Percentiles rank a stretch among this genome's conserved stretches.
Evolutionary conservation across 1,284 basidiomycete genomes (phyloP).

Genomic region (Schizophyllum amplum): DNA sequence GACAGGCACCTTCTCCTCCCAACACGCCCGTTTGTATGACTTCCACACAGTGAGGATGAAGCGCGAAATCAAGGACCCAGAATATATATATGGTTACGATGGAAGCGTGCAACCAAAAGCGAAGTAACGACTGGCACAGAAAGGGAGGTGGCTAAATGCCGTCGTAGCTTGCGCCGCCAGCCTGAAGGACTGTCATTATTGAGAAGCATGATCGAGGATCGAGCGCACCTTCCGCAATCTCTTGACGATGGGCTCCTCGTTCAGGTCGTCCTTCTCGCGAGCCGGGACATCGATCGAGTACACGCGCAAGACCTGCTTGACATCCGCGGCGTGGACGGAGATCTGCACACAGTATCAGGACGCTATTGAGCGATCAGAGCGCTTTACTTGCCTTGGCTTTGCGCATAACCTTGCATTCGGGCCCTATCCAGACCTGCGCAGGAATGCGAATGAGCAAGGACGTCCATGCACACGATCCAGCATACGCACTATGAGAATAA

Average conservation of each 20-base stretch:
- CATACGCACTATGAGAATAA: constrained; percentile 65
- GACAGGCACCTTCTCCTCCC: too few relatives aligned
- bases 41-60: too few relatives aligned
- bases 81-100: background rate
- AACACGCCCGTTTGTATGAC: too few relatives aligned
- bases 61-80: background rate
- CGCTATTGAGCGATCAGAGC: background rate
- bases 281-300: constrained; percentile 85
- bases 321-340: constrained; percentile 81
- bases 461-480: constrained; percentile 4
- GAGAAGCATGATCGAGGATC: constrained; percentile 10
- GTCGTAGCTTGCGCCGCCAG: constrained; percentile 77
- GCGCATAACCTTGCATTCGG: constrained; percentile 81
- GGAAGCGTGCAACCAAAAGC: background rate
- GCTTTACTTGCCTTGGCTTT: constrained; percentile 67
- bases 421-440: constrained; percentile 70
- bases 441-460: constrained; percentile 8
- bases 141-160: constrained; percentile 44
- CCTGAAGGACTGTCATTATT: constrained; percentile 31
- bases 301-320: constrained; percentile 70
- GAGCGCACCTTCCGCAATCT: constrained; percentile 64
- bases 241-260: constrained; percentile 70
- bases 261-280: constrained; percentile 71
- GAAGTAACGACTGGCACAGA: background rate
- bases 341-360: constrained; percentile 39